phyloP scores from a whole-genome alignment of 176 grass and related monocot genomes.

The Urochloa ruziziensis region DNA sequence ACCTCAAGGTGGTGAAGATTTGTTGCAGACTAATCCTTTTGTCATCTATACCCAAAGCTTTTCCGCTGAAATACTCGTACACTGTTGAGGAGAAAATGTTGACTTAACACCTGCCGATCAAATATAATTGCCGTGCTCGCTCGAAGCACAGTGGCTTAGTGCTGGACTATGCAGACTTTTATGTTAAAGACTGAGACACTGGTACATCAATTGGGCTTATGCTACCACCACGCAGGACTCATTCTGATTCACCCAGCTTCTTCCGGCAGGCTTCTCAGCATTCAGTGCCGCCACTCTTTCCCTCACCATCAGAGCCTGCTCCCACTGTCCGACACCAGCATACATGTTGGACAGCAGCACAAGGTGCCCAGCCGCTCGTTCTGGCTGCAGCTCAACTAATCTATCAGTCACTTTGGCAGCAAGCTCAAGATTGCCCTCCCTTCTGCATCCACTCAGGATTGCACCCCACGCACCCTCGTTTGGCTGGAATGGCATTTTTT shows the following conservation, averaged over 20 bases:
- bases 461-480: slow-evolving; percentile 49
- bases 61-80: not conserved
- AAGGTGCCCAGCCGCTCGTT: slow-evolving; percentile 50
- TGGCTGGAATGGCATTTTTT: slow-evolving; percentile 53
- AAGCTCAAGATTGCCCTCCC: slow-evolving; percentile 53
- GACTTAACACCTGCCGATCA: not conserved
- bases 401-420: slow-evolving; percentile 41
- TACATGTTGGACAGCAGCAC: slow-evolving; percentile 67
- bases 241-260: slow-evolving; percentile 44
- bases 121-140: not conserved
- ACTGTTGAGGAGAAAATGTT: not conserved
- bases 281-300: slow-evolving; percentile 39
- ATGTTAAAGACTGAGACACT: not conserved
- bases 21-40: slow-evolving; percentile 3
- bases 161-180: not conserved
- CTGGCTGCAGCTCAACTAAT: slow-evolving; percentile 45
- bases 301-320: slow-evolving; percentile 42
- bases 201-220: not conserved
- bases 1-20: slow-evolving; percentile 10
- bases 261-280: slow-evolving; percentile 41
- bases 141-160: not conserved
- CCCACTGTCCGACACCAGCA: slow-evolving; percentile 36
- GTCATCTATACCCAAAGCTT: not conserved
- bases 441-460: slow-evolving; percentile 56
- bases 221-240: slow-evolving; percentile 17